Evolutionary conservation across 2,329 filamentous ascomycete genomes (phyloP).

Genomic region (Exophiala phaeomuriformis): DNA sequence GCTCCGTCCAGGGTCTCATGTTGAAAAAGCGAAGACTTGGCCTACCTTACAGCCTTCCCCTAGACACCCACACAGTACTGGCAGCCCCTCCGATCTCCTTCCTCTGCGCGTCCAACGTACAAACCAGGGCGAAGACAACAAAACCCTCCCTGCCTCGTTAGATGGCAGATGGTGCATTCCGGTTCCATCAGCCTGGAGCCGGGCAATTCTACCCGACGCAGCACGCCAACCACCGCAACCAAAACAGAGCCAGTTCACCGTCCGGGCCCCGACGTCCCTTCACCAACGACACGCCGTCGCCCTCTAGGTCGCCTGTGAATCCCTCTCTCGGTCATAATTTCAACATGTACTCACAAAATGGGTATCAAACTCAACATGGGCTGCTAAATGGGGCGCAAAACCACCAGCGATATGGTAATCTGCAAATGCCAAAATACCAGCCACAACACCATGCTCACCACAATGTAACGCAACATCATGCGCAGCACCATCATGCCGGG

Average conservation of each 20-base stretch:
- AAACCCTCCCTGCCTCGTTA: conserved; percentile 37
- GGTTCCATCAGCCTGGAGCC: conserved; percentile 49
- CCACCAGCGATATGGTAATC: conserved; percentile 42
- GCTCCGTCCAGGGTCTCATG: conserved; percentile 32
- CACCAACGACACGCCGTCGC: conserved; percentile 42
- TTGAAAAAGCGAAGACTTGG: conserved; percentile 45
- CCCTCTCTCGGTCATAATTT: conserved; percentile 40
- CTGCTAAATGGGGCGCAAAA: conserved; percentile 45
- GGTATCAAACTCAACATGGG: conserved; percentile 43
- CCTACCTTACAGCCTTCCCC: conserved; percentile 19
- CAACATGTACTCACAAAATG: conserved; percentile 42
- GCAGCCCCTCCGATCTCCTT: conserved; percentile 11
- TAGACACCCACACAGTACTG: conserved; percentile 8
- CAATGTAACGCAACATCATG: conserved; percentile 36
- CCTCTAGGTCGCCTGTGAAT: conserved; percentile 41
- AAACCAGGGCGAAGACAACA: neutral
- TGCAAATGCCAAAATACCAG: conserved; percentile 44
- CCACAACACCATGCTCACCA: conserved; percentile 41
- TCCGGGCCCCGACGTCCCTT: conserved; percentile 39
- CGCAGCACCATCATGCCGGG: conserved; percentile 33
- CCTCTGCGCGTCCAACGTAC: conserved; percentile 1
- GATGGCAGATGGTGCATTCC: conserved; percentile 51
- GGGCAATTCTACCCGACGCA: conserved; percentile 45
- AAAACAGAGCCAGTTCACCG: conserved; percentile 41
- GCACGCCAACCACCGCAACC: conserved; percentile 39